These are phyloP conservation scores for Nothopassalora personata DNA, from an alignment of 2,329 filamentous ascomycete genomes.

Conservation along the genomic window DNA sequence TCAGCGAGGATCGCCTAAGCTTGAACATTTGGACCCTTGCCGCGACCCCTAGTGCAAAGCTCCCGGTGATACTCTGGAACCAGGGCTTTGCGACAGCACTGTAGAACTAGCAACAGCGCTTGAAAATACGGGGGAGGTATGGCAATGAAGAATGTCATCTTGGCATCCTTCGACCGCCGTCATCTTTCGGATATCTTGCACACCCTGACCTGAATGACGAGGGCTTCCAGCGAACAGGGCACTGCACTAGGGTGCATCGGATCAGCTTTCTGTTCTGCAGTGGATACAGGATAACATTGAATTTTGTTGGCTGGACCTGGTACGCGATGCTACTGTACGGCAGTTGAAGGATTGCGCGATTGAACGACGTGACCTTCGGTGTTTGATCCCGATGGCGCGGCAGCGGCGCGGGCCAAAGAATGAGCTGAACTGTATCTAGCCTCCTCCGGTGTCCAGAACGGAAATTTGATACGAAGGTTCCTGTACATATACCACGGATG, in stretches of 20 bases:
- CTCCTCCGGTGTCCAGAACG: no score
- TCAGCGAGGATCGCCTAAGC: conserved; percentile 8
- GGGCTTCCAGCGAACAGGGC: conserved; percentile 38
- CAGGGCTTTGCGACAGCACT: neutral
- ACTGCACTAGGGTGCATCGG: conserved; percentile 42
- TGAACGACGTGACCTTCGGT: neutral
- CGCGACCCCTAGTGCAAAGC: conserved; percentile 1
- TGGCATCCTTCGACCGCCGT: conserved; percentile 56
- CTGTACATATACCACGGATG: no score
- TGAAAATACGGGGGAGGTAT: neutral
- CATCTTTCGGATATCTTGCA: conserved; percentile 62
- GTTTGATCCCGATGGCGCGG: neutral
- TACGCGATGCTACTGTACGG: neutral
- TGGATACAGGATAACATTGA: conserved; percentile 49
- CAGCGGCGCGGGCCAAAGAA: no score
- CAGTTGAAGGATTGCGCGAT: neutral
- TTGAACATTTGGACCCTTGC: conserved; percentile 10
- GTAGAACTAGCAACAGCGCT: no score
- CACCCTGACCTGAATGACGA: conserved; percentile 47
- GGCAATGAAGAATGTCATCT: conserved; percentile 38
- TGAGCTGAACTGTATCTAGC: no score
- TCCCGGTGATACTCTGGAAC: conserved; percentile 5
- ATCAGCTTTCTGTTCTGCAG: conserved; percentile 50
- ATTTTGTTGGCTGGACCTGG: conserved; percentile 35
- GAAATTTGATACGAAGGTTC: no score